Conservation (phyloP, 2,329 filamentous ascomycete genomes). For the Pyrenochaeta sp. region DNA sequence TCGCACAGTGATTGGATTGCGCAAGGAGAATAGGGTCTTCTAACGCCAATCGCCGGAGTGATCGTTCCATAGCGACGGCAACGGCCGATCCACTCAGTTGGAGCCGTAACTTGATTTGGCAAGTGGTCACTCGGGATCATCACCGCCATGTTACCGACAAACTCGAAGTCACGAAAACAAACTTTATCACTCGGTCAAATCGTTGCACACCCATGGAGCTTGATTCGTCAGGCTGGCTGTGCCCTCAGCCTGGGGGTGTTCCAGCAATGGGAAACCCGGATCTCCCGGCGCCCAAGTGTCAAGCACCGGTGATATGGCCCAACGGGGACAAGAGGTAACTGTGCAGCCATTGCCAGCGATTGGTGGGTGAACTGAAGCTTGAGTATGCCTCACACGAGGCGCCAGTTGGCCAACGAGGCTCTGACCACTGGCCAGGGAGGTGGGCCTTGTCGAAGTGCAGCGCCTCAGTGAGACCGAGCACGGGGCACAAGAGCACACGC, state of each 20-base stretch:
- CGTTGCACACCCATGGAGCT: not conserved
- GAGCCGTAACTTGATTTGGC: no score
- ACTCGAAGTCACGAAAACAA: no score
- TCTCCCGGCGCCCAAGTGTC: not conserved
- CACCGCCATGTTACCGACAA: no score
- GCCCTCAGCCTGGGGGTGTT: not conserved
- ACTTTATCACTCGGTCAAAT: not conserved
- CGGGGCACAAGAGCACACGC: not conserved
- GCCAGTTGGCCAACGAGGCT: not conserved
- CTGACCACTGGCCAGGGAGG: no score
- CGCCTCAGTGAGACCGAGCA: no score
- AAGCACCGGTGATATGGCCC: not conserved
- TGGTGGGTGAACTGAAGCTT: no score
- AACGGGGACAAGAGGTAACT: not conserved
- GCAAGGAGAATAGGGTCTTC: not conserved
- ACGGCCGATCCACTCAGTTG: not conserved
- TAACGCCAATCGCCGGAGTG: not conserved
- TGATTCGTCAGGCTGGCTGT: not conserved
- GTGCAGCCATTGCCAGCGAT: not conserved
- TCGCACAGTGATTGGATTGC: not conserved
- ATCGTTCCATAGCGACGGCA: not conserved
- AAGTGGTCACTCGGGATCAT: no score
- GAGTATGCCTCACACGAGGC: not conserved
- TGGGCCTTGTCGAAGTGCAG: no score
- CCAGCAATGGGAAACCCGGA: not conserved